Percentiles rank a stretch among this genome's conserved stretches.
phyloP scores from a whole-genome alignment of 495 filamentous ascomycete species.

The Ramalina peruviana region DNA sequence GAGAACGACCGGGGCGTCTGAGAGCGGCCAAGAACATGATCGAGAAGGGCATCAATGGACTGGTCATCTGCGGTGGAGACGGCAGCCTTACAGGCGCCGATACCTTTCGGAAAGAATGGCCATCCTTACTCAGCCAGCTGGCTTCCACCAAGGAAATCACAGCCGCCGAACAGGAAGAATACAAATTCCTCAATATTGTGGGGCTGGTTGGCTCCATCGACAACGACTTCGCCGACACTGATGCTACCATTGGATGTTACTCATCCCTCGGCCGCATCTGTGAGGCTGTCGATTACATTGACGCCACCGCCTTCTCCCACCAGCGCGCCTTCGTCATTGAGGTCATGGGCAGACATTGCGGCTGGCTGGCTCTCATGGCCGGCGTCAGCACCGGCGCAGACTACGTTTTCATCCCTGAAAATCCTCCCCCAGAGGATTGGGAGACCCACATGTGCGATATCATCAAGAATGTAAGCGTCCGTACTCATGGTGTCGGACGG shows the following conservation, averaged over 20 bases:
- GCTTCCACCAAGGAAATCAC: constrained; percentile 54
- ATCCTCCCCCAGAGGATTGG: constrained; percentile 80
- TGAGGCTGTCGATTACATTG: constrained; percentile 89
- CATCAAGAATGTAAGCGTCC: constrained; percentile 52
- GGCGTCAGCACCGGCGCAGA: constrained; percentile 92
- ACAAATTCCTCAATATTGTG: constrained; percentile 80
- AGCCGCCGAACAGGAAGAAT: constrained; percentile 52
- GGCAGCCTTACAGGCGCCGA: constrained; percentile 95
- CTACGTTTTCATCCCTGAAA: constrained; percentile 94
- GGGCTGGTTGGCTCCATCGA: constrained; percentile 95
- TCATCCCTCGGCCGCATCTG: constrained; percentile 86
- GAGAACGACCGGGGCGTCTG: constrained; percentile 68
- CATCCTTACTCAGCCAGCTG: constrained; percentile 69
- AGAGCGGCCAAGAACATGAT: constrained; percentile 87
- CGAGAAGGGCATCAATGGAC: constrained; percentile 79
- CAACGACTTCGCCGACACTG: constrained; percentile 93
- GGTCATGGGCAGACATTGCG: constrained; percentile 98
- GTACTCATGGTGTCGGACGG: neutral
- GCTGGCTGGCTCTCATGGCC: constrained; percentile 95
- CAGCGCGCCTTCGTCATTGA: constrained; percentile 96
- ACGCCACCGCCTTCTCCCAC: constrained; percentile 93
- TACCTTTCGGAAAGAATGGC: constrained; percentile 85
- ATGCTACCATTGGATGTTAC: constrained; percentile 96
- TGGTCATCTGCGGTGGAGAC: constrained; percentile 96
- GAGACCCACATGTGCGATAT: constrained; percentile 74